These are phyloP conservation scores for Arthrobotrys iridis DNA, from an alignment of 2,329 filamentous ascomycete species.

Conservation along the genomic window DNA sequence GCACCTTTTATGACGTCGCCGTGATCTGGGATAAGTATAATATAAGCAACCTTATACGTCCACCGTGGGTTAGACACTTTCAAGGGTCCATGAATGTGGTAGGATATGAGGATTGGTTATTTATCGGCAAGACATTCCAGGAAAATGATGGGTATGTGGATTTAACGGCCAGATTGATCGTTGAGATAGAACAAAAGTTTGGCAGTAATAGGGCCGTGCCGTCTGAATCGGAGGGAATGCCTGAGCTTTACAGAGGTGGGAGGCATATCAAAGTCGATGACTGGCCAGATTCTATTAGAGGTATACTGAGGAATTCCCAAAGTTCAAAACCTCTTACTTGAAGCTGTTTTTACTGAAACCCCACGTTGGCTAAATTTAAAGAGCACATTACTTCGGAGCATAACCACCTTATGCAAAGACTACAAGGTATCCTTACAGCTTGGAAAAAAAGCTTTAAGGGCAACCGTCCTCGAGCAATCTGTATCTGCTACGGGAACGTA, in stretches of 20 bases:
- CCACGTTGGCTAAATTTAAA: slow-evolving; percentile 2
- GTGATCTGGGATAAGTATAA: slow-evolving; percentile 51
- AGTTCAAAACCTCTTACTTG: too few relatives aligned
- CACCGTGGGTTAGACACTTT: slow-evolving; percentile 40
- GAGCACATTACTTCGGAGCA: slow-evolving; percentile 37
- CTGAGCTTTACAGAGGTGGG: slow-evolving; percentile 1
- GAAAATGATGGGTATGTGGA: slow-evolving; percentile 19
- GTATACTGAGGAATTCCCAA: too few relatives aligned
- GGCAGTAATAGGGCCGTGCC: neutral
- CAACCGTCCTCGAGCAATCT: slow-evolving; percentile 8
- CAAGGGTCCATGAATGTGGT: neutral
- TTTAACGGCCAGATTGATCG: slow-evolving; percentile 22
- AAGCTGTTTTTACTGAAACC: too few relatives aligned
- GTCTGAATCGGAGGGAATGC: neutral
- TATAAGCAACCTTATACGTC: slow-evolving; percentile 33
- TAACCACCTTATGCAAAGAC: neutral
- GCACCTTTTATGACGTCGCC: slow-evolving; percentile 27
- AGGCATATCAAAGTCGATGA: neutral
- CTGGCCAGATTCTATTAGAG: slow-evolving; percentile 33
- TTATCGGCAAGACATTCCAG: slow-evolving; percentile 32
- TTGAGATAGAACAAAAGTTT: slow-evolving; percentile 9
- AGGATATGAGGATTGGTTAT: slow-evolving; percentile 41
- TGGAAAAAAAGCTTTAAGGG: slow-evolving; percentile 40
- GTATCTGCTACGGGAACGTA: slow-evolving; percentile 24
- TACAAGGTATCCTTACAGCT: slow-evolving; percentile 3